A percentile compares a stretch with the other conserved stretches of the same genome.
Conservation (phyloP, 225 moss, liverwort and hornwort species). For the Antitrichia curtipendula region DNA sequence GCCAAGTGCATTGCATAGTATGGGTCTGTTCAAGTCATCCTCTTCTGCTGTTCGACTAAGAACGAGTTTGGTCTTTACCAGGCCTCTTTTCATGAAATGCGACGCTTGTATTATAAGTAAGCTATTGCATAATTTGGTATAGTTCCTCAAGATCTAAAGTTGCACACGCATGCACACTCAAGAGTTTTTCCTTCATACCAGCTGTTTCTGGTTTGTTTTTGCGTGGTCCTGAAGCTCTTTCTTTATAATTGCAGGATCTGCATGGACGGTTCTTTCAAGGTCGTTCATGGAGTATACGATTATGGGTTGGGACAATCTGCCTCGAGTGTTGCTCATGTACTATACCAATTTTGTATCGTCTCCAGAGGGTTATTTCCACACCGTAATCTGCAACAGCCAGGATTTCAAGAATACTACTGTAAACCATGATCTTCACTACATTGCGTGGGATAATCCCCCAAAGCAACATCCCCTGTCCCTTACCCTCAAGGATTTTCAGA, state of each 20-base stretch:
- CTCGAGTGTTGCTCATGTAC: slow-evolving; percentile 87
- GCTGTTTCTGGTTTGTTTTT: background rate
- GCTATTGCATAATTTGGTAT: background rate
- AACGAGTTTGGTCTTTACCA: background rate
- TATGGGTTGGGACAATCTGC: slow-evolving; percentile 95
- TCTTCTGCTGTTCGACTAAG: background rate
- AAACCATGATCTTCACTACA: slow-evolving; percentile 94
- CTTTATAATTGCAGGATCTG: slow-evolving; percentile 57
- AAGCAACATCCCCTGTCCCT: slow-evolving; percentile 83
- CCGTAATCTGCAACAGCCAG: slow-evolving; percentile 82
- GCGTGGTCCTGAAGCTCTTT: background rate
- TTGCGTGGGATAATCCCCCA: slow-evolving; percentile 92
- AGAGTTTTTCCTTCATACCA: background rate
- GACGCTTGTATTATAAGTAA: background rate
- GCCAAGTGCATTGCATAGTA: background rate
- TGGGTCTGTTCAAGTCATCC: background rate
- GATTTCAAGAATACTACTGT: slow-evolving; percentile 88
- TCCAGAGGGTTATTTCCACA: slow-evolving; percentile 98
- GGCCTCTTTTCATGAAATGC: background rate
- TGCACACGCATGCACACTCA: background rate
- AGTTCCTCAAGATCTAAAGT: background rate
- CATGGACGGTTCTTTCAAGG: slow-evolving; percentile 82
- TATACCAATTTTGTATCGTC: slow-evolving; percentile 99
- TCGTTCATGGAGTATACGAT: slow-evolving; percentile 80
- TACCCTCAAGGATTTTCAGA: slow-evolving; percentile 50